Base-by-base conservation (phyloP, 2,329 filamentous ascomycete species). In the Phaeosphaeria sp. region DNA sequence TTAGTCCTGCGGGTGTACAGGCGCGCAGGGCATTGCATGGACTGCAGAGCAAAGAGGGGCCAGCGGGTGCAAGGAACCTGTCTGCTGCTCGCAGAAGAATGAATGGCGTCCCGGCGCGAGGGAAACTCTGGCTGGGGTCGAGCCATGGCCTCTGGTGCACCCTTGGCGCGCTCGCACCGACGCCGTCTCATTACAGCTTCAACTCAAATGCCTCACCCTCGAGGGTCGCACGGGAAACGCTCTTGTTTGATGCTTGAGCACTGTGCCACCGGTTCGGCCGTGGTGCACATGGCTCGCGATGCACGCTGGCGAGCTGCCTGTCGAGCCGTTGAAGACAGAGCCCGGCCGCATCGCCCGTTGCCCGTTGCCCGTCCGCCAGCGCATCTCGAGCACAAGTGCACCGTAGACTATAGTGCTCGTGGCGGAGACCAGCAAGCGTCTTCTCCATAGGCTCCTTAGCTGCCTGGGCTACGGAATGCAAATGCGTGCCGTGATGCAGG, bases 21-120 rank as follows among this genome's bases (percentile, higher is more conserved):
- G 58, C 56, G 51, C 59, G 63, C 30, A 54, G 66, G 61, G 66
- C 70, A 72, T 68, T 67, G 67, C 66, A 71, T 60, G 15, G 11
- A 44, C 39, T 42, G 9, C 25, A 15, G 3, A 36, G 30, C 7
- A 11, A 36, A 36, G 30, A 36, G 30, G 30, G 30, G 30, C 9
- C 30, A 5, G 30, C 30, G 30, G 30, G 30, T 50, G 46, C 36
- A 54, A 44, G 46, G 44, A 44, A 25, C 25, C 46, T 42, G 42
- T 18, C 46, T 11, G 18, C 17, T 11, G 21, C 50, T 46, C 50
- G n/a, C 41, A 53, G 53, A 59, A 61, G 58, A 53, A 63, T 54
- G 56, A 46, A 62, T 55, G 64, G 55, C 46, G 60, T 63, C 56
- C 66, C 63, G 59, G 55, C 52, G 52, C 59, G 59, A 58, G 53